Conservation (phyloP, 345 rosid species). For the Rhodamnia rubescens region DNA sequence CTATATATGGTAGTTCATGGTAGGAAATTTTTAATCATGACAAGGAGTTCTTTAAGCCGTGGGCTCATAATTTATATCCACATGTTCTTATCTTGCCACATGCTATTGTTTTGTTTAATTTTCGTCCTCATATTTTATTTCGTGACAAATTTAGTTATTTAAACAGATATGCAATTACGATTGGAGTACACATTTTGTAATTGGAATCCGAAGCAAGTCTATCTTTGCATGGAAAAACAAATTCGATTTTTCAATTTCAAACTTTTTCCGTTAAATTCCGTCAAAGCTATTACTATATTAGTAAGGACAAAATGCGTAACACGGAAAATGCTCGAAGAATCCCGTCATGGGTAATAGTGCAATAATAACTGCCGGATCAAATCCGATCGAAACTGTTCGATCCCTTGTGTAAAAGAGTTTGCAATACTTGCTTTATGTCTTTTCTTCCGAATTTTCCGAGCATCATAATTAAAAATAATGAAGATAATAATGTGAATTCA, state of each 20-base stretch:
- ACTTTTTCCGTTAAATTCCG: background rate
- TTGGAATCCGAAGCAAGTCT: background rate
- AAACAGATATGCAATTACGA: rapidly evolving
- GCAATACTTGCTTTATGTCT: rapidly evolving
- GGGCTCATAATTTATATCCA: background rate
- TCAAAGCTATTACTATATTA: background rate
- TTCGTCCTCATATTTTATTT: background rate
- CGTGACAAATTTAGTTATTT: background rate
- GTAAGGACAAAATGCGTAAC: rapidly evolving
- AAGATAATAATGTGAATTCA: background rate
- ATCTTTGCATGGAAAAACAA: background rate
- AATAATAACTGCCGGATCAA: background rate
- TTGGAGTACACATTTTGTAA: rapidly evolving
- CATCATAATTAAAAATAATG: background rate
- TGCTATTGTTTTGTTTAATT: background rate
- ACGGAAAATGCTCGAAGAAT: background rate
- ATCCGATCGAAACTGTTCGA: rapidly evolving
- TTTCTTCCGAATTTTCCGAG: background rate
- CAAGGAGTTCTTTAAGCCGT: background rate
- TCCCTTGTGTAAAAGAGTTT: background rate
- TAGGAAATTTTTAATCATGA: background rate
- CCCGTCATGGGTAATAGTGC: no score
- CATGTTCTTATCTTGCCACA: background rate
- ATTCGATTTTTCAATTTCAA: background rate
- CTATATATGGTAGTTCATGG: background rate